Percentiles rank a stretch among this genome's conserved stretches.
Conservation (phyloP, 2,329 filamentous ascomycete species). For the Sphaceloma murrayae region DNA sequence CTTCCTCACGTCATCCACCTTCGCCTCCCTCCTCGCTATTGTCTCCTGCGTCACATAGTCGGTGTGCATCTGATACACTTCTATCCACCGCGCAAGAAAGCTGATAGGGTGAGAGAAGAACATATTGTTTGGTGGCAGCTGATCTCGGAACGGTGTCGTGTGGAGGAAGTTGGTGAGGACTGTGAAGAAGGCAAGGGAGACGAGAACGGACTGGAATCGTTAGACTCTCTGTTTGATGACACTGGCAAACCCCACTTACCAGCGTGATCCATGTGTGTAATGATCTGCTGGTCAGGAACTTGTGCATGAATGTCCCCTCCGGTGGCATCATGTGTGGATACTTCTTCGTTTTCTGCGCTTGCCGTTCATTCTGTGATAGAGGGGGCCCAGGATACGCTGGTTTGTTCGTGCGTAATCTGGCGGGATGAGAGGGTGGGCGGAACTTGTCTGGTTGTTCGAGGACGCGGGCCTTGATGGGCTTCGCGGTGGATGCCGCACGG, state of each 20-base stretch:
- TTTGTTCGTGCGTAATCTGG: conserved; percentile 52
- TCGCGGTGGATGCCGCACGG: conserved; percentile 26
- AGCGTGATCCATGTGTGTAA: conserved; percentile 79
- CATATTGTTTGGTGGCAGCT: conserved; percentile 62
- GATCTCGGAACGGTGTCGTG: conserved; percentile 68
- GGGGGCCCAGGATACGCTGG: conserved; percentile 64
- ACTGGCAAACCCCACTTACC: conserved; percentile 42
- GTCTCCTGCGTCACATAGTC: conserved; percentile 60
- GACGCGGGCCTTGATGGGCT: conserved; percentile 51
- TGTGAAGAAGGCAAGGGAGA: conserved; percentile 59
- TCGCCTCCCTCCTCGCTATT: conserved; percentile 60
- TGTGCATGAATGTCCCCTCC: conserved; percentile 69
- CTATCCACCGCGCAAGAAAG: conserved; percentile 54
- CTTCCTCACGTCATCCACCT: conserved; percentile 80
- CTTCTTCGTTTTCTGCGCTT: conserved; percentile 56
- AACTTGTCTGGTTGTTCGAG: conserved; percentile 84
- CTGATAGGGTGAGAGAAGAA: conserved; percentile 60
- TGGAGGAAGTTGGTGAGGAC: conserved; percentile 69
- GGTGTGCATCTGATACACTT: conserved; percentile 69
- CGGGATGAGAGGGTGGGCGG: conserved; percentile 81
- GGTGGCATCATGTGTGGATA: conserved; percentile 89
- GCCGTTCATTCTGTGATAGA: conserved; percentile 54
- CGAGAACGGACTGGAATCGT: conserved; percentile 50
- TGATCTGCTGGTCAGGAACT: conserved; percentile 66
- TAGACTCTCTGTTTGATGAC: not conserved